These are phyloP conservation scores for Arabis hirsuta DNA, from an alignment of 345 rosid genomes.

Conservation along the genomic window DNA sequence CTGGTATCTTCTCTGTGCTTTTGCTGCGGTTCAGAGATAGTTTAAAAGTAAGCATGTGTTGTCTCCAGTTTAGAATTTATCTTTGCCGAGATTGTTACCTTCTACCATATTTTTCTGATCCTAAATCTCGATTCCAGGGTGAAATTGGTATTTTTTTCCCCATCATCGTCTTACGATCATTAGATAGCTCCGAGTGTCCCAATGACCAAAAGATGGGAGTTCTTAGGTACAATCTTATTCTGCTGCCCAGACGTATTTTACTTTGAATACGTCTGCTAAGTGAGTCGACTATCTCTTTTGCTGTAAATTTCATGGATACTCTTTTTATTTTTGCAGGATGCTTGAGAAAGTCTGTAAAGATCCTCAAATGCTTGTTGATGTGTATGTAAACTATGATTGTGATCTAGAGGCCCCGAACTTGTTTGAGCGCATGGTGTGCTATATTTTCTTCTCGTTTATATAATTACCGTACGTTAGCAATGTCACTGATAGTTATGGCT, in stretches of 20 bases:
- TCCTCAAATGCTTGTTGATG: conserved; percentile 97
- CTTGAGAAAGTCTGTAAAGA: conserved; percentile 93
- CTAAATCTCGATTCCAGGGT: conserved; percentile 60
- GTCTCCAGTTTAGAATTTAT: conserved; percentile 35
- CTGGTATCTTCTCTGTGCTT: conserved; percentile 95
- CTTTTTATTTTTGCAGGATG: conserved; percentile 59
- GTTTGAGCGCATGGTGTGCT: conserved; percentile 93
- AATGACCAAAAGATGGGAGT: conserved; percentile 82
- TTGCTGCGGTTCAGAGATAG: conserved; percentile 90
- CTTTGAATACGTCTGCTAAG: conserved; percentile 31
- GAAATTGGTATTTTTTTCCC: conserved; percentile 97
- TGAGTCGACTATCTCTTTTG: conserved; percentile 13
- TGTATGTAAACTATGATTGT: conserved; percentile 96
- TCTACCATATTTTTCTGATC: conserved; percentile 19
- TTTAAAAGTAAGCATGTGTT: conserved; percentile 74
- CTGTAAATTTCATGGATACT: conserved; percentile 21
- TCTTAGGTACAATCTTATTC: conserved; percentile 66
- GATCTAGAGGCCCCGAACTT: conserved; percentile 98
- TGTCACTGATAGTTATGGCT: conserved; percentile 19
- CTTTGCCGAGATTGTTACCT: conserved; percentile 9
- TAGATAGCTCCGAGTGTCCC: conserved; percentile 80
- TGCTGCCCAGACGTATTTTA: conserved; percentile 37
- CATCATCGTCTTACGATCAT: conserved; percentile 81
- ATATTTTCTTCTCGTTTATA: conserved; percentile 28
- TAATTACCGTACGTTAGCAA: conserved; percentile 3